Percentiles rank a stretch among this genome's conserved stretches.
Evolutionary conservation across 169 alveolate species (phyloP).

Genomic region (Plasmodium coatneyi): DNA sequence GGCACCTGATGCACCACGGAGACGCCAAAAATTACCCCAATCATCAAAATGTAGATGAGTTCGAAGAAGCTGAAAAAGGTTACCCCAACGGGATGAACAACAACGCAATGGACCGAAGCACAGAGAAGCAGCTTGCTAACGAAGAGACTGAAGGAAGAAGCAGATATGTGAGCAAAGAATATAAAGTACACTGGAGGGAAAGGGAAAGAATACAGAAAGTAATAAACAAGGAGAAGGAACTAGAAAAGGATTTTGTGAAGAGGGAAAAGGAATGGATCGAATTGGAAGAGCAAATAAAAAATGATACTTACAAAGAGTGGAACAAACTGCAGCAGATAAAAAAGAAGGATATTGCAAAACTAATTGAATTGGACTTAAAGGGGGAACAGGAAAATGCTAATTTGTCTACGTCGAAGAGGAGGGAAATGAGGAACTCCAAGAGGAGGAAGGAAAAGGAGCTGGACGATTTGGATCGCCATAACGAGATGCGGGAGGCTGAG

Average conservation of each 20-base stretch:
- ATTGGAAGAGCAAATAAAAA: constrained; percentile 80
- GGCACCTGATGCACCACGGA: neutral
- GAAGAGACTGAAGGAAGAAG: constrained; percentile 8
- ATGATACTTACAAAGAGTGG: constrained; percentile 73
- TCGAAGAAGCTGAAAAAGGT: neutral
- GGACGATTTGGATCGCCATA: constrained; percentile 38
- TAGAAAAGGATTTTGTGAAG: constrained; percentile 72
- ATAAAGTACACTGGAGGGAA: constrained; percentile 80
- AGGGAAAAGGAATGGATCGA: constrained; percentile 81
- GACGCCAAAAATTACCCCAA: neutral
- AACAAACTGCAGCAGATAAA: constrained; percentile 26
- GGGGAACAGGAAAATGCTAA: constrained; percentile 46
- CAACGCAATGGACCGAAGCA: neutral
- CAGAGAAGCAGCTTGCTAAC: neutral
- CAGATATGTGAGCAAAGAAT: constrained; percentile 59
- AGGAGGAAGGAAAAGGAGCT: constrained; percentile 53
- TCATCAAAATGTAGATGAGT: neutral
- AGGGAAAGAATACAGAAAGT: constrained; percentile 73
- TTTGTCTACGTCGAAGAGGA: constrained; percentile 33
- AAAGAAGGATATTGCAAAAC: constrained; percentile 62
- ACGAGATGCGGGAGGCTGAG: constrained; percentile 41
- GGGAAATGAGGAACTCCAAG: constrained; percentile 59
- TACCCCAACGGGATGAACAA: neutral
- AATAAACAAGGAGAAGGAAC: constrained; percentile 67
- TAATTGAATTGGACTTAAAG: constrained; percentile 59